Base-by-base conservation (phyloP, 108 stramenopile genomes). In the Nannochloropsis gaditana region DNA sequence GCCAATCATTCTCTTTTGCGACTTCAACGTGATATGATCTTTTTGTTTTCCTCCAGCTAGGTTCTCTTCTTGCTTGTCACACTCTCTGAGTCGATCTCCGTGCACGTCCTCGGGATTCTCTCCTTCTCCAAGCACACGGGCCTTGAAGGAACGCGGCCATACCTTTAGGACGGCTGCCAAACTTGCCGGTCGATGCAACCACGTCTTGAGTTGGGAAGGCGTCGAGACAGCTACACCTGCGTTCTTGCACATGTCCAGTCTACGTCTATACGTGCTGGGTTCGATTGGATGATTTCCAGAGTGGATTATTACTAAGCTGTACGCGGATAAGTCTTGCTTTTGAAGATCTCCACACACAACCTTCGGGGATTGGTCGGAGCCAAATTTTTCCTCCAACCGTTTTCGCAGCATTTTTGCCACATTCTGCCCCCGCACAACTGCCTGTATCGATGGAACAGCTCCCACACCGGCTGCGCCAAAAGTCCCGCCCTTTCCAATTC, bases 151-250 rank as follows among this genome's bases (percentile, higher is more conserved):
- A 15, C 59, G 59, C 15, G 59, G 59, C 59, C 59, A 73, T 15
- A 73, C 59, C 59, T 73, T 73, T n/a, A 73, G 59, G 59, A 73
- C 59, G 3, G 59, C n/a, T 73, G 59, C 59, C 59, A 73, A 73
- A 2, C 19, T 73, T 15, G 59, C 15, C 8, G 59, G 59, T n/a
- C 59, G 59, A 8, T n/a, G 59, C 59, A 73, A 73, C 59, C 59
- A 73, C 8, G 59, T 73, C 6, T 73, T 73, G 59, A 73, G 59
- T n/a, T 73, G 59, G n/a, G 59, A 73, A n/a, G 59, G 59, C 2
- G 59, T 73, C 0, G 59, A n/a, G 59, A 73, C 59, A 6, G 59
- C 59, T n/a, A 73, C 59, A 4, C 59, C 59, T n/a, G 59, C 59
- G 6, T 73, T 73, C 59, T 73, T 73, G n/a, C 59, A 73, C 2